A percentile compares a stretch with the other conserved stretches of the same genome.
Evolutionary conservation across 768 basidiomycete species (phyloP).

Genomic region (Mycena epipterygia): DNA sequence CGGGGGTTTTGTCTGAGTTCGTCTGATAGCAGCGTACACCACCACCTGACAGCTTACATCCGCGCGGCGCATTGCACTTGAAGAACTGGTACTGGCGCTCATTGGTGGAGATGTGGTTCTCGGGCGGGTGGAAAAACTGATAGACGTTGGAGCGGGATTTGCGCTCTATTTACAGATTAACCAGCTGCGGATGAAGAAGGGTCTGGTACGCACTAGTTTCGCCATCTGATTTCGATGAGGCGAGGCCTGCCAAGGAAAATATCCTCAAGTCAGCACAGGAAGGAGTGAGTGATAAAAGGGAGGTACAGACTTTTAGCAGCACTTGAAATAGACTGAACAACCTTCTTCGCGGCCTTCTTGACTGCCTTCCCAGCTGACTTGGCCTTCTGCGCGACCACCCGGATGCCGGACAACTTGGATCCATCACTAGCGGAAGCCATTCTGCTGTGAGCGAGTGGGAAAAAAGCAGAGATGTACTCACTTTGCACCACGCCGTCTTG

Average conservation of each 20-base stretch:
- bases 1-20: neutral
- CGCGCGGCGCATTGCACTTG: neutral
- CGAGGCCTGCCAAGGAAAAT: neutral
- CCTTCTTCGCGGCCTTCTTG: neutral
- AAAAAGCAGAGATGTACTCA: neutral
- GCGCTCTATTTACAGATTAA: neutral
- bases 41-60: neutral
- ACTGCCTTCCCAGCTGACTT: neutral
- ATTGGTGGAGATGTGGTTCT: neutral
- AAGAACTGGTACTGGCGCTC: neutral
- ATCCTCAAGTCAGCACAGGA: neutral
- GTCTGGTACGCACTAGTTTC: neutral
- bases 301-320: conserved; percentile 1
- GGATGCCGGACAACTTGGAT: neutral
- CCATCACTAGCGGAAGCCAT: neutral
- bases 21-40: neutral
- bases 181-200: neutral
- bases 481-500: neutral
- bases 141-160: neutral
- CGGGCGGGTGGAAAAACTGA: neutral
- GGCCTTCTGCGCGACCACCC: neutral
- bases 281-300: neutral
- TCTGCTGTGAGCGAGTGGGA: neutral
- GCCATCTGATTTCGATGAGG: neutral
- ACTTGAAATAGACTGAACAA: neutral